Percentiles rank a stretch among this genome's conserved stretches.
Conservation (phyloP, 441 rosid genomes). For the Daphne laureola region DNA sequence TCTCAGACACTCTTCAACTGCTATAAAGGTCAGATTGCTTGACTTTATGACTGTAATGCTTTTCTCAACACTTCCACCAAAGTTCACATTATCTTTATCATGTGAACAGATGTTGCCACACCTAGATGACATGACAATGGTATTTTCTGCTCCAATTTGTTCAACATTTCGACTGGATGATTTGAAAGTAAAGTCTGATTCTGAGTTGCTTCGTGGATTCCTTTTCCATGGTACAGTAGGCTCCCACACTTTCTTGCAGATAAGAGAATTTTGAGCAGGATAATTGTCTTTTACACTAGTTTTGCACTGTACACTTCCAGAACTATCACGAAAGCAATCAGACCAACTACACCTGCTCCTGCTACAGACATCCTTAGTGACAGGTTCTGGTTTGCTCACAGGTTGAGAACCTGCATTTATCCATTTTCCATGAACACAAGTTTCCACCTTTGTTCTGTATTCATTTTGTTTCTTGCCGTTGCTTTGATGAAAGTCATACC, state of each 20-base stretch:
- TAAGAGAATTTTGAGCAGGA: constrained; percentile 31
- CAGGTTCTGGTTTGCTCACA: constrained; percentile 40
- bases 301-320: constrained; percentile 57
- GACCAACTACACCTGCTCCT: constrained; percentile 48
- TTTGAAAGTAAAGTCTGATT: constrained; percentile 36
- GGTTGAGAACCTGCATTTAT: constrained; percentile 40
- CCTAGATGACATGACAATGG: constrained; percentile 25
- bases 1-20: constrained; percentile 22
- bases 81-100: constrained; percentile 26
- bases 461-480: constrained; percentile 53
- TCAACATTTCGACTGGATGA: constrained; percentile 35
- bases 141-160: constrained; percentile 21
- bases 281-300: constrained; percentile 20
- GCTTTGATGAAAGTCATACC: constrained; percentile 54
- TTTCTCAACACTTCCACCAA: constrained; percentile 26
- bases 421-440: constrained; percentile 44
- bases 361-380: constrained; percentile 44
- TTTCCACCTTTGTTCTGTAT: constrained; percentile 52
- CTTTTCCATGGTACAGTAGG: constrained; percentile 47
- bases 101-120: constrained; percentile 17
- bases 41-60: constrained; percentile 17
- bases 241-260: constrained; percentile 60
- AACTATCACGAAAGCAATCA: constrained; percentile 41
- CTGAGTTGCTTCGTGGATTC: constrained; percentile 48
- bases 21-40: constrained; percentile 17